phyloP scores from a whole-genome alignment of 768 basidiomycete genomes.

The Termitomyces sp. region DNA sequence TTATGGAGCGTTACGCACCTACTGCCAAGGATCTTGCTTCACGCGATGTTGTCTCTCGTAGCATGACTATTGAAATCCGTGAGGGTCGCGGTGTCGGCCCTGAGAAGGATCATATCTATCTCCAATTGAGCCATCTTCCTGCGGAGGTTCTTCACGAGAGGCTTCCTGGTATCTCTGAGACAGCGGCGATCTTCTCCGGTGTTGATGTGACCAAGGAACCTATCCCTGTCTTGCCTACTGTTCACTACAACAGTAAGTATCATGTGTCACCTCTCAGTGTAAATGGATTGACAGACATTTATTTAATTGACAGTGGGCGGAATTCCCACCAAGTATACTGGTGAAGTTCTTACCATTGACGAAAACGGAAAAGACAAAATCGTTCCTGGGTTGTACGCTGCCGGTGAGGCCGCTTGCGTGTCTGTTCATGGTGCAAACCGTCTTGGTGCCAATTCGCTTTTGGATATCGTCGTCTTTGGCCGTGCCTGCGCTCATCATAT shows the following conservation, averaged over 20 bases:
- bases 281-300: background rate
- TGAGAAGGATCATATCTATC: conserved; percentile 94
- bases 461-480: conserved; percentile 99
- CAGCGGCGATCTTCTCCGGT: conserved; percentile 96
- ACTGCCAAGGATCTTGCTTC: conserved; percentile 99
- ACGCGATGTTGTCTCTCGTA: conserved; percentile 97
- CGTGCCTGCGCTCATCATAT: conserved; percentile 99
- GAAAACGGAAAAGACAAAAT: conserved; percentile 87
- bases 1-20: conserved; percentile 99
- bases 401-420: conserved; percentile 97
- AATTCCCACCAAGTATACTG: conserved; percentile 97
- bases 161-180: conserved; percentile 98
- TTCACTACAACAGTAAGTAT: conserved; percentile 93
- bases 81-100: conserved; percentile 99
- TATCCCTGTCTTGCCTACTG: conserved; percentile 96
- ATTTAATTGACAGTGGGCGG: conserved; percentile 74
- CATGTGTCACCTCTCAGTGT: background rate
- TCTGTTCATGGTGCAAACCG: conserved; percentile 99
- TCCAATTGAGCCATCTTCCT: conserved; percentile 96
- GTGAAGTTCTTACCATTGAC: conserved; percentile 89
- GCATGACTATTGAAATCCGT: conserved; percentile 98
- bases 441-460: conserved; percentile 96
- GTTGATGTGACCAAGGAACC: conserved; percentile 99
- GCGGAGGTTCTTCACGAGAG: conserved; percentile 94
- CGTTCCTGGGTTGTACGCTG: conserved; percentile 96